Evolutionary conservation across 1,284 basidiomycete species (phyloP), one percentile per base, ranked within the genome.

Genomic region (Naganishia sp.): DNA sequence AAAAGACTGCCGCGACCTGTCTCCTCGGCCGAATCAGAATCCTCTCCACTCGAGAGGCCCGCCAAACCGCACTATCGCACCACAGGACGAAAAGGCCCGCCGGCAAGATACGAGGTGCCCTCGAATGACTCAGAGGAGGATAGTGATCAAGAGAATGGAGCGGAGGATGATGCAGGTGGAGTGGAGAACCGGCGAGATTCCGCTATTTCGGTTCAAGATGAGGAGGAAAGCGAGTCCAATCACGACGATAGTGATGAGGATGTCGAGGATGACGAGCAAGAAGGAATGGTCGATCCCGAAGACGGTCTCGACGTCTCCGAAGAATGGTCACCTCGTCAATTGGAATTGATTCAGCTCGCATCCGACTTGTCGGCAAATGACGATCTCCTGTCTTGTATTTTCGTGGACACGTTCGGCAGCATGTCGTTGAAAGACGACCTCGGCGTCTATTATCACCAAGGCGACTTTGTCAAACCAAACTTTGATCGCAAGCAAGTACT

Each of bases 281-380:
- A 54, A 36, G 61, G 52, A 36, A 46, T 48, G n/a, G 52, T 64
- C 42, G 9, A 28, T 3, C 15, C 25, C 11, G 39, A 16, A 43
- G 18, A n/a, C 11, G 48, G 42, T 21, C 16, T 21, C 10, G 53
- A 52, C 21, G 36, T 25, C 16, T 50, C 59, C 13, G 59, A 61
- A 52, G 48, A 52, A 21, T 61, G 42, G 33, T 61, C 59, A 25
- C 48, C 48, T 4, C 42, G 28, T 4, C 53, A 64, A 36, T 44
- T 64, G 52, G 61, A 64, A 21, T 25, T 64, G 16, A 55, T 66
- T 36, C 48, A 59, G 25, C 55, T 59, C 49, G 78, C 78, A 16
- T 76, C 79, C 55, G 76, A 80, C 52, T 71, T 80, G 1, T 76
- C 75, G 21, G 71, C 71, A 11, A 78, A 80, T 65, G 79, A 80